phyloP scores from a whole-genome alignment of 495 filamentous ascomycete species.

The Aspergillus wentii region DNA sequence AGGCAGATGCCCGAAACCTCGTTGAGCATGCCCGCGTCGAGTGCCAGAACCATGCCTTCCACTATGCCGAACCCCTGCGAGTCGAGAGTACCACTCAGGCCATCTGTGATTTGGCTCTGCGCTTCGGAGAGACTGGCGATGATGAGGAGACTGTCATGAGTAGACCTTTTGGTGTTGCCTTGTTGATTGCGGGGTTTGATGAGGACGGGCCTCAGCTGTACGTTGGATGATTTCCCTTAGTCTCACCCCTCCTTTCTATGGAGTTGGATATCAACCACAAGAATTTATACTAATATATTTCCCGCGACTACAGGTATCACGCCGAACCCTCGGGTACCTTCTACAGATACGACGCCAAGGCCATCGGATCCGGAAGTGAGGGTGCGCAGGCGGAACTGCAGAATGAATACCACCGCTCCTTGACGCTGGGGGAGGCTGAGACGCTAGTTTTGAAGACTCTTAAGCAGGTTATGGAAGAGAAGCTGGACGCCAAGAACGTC shows the following conservation, averaged over 20 bases:
- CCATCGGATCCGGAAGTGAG: slow-evolving; percentile 93
- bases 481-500: slow-evolving; percentile 96
- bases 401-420: slow-evolving; percentile 96
- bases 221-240: slow-evolving; percentile 17
- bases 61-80: slow-evolving; percentile 89
- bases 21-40: slow-evolving; percentile 98
- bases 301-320: slow-evolving; percentile 67
- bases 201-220: slow-evolving; percentile 93
- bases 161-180: slow-evolving; percentile 91
- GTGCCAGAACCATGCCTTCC: slow-evolving; percentile 91
- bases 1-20: slow-evolving; percentile 94
- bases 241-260: no score
- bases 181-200: slow-evolving; percentile 94
- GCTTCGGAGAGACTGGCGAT: slow-evolving; percentile 96
- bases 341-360: slow-evolving; percentile 98
- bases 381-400: slow-evolving; percentile 96
- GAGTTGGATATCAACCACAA: no score
- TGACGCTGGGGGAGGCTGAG: slow-evolving; percentile 90
- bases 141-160: slow-evolving; percentile 99
- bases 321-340: slow-evolving; percentile 97
- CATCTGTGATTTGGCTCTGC: slow-evolving; percentile 92
- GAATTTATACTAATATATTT: no score
- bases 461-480: slow-evolving; percentile 99
- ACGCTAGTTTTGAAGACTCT: slow-evolving; percentile 93
- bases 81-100: slow-evolving; percentile 98